These are phyloP conservation scores for Phlebiopsis flavidoalba DNA, from an alignment of 768 basidiomycete species.

Conservation along the genomic window DNA sequence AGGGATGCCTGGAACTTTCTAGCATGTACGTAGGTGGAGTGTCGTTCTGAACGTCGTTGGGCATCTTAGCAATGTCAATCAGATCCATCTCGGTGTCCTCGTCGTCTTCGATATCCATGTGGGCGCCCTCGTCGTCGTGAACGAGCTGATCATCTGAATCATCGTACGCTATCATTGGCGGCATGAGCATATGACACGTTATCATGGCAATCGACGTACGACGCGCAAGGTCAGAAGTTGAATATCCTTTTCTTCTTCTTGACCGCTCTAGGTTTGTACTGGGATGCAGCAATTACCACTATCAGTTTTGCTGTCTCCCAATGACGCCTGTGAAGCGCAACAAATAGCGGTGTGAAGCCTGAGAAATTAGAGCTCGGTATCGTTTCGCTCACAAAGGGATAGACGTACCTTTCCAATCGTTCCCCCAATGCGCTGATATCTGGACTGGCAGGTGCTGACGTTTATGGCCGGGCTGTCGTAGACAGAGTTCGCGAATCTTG, in stretches of 20 bases:
- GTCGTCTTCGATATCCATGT: constrained; percentile 7
- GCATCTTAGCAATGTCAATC: constrained; percentile 46
- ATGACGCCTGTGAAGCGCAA: constrained; percentile 42
- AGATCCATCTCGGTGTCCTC: constrained; percentile 32
- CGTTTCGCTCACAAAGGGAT: not conserved
- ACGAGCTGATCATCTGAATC: constrained; percentile 23
- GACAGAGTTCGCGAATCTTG: constrained; percentile 46
- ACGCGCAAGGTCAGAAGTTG: constrained; percentile 24
- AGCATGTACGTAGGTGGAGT: constrained; percentile 36
- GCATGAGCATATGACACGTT: not conserved
- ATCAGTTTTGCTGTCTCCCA: constrained; percentile 59
- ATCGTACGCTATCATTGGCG: not conserved
- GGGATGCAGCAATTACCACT: constrained; percentile 50
- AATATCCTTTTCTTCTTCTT: constrained; percentile 21
- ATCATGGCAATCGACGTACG: constrained; percentile 15
- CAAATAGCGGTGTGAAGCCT: constrained; percentile 47
- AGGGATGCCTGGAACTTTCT: constrained; percentile 2
- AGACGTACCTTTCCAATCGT: constrained; percentile 5
- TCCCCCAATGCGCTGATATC: constrained; percentile 32
- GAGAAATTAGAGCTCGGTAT: not conserved
- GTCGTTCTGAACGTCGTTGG: constrained; percentile 37
- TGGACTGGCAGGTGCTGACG: constrained; percentile 31
- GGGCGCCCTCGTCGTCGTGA: constrained; percentile 25
- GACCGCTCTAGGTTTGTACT: constrained; percentile 38
- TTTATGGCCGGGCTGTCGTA: constrained; percentile 33